Evolutionary conservation across 1,139 yeast species (phyloP).

Genomic region (Pichia sp.): DNA sequence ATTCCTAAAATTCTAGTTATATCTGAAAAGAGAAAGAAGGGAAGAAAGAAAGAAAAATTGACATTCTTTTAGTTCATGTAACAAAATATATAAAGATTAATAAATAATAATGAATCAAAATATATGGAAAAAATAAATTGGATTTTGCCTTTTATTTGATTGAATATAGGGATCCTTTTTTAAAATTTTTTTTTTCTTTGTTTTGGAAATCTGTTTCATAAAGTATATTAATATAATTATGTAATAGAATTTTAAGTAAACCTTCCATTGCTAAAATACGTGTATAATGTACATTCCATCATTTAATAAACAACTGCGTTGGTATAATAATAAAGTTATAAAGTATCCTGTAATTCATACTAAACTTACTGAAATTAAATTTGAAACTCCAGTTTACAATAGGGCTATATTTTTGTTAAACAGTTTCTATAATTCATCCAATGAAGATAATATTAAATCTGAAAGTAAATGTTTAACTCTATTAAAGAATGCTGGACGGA

Average conservation of each 20-base stretch:
- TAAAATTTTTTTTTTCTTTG: background rate
- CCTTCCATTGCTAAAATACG: background rate
- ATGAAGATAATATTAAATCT: background rate
- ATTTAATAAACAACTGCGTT: background rate
- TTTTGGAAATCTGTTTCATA: background rate
- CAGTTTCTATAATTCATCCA: background rate
- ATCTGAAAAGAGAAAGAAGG: no score
- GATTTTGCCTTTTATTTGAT: background rate
- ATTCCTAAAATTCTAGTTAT: no score
- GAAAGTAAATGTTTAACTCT: background rate
- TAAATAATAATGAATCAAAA: background rate
- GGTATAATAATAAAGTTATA: slow-evolving; percentile 13
- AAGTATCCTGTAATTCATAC: background rate
- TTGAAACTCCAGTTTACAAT: slow-evolving; percentile 1
- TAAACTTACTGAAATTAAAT: background rate
- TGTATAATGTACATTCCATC: background rate
- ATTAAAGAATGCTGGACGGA: background rate
- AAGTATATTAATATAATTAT: background rate
- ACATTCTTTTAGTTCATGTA: no score
- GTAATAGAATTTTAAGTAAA: background rate
- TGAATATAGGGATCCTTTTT: background rate
- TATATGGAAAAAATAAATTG: background rate
- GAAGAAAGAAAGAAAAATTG: no score
- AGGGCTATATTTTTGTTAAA: background rate
- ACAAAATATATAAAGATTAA: no score